These are phyloP conservation scores for Boeremia exigua DNA, from an alignment of 2,329 filamentous ascomycete species.

Conservation along the genomic window DNA sequence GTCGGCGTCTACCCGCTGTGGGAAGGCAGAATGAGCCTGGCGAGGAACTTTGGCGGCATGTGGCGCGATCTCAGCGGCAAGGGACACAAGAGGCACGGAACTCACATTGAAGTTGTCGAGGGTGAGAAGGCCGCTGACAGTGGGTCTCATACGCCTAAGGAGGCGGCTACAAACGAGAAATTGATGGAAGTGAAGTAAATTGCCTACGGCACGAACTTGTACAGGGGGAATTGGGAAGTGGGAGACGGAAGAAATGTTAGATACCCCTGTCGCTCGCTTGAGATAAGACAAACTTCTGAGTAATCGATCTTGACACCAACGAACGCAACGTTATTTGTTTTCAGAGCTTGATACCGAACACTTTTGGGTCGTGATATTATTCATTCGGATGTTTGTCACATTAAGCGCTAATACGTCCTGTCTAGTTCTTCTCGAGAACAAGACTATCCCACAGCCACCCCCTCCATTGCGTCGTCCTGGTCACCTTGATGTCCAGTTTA, in stretches of 20 bases:
- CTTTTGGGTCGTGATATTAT: not conserved
- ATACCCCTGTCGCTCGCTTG: not conserved
- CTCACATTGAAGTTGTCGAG: slow-evolving; percentile 21
- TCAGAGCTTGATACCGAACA: not conserved
- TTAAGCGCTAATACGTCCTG: not conserved
- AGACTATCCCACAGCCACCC: slow-evolving; percentile 54
- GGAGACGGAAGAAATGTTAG: not conserved
- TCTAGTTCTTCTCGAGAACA: slow-evolving; percentile 42
- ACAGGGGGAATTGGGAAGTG: not conserved
- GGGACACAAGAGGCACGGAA: slow-evolving; percentile 14
- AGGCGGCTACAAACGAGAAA: slow-evolving; percentile 21
- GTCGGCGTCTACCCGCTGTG: slow-evolving; percentile 83
- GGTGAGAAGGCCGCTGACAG: slow-evolving; percentile 24
- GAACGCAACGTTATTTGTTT: not conserved
- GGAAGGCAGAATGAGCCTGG: slow-evolving; percentile 59
- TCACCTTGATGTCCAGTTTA: slow-evolving; percentile 47
- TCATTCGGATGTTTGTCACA: not conserved
- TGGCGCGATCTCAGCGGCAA: slow-evolving; percentile 37
- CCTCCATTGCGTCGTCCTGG: slow-evolving; percentile 45
- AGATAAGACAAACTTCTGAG: not conserved
- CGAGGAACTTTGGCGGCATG: slow-evolving; percentile 34
- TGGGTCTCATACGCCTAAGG: slow-evolving; percentile 30
- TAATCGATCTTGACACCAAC: not conserved
- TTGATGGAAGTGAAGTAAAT: slow-evolving; percentile 14
- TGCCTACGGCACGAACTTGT: not conserved